These are phyloP conservation scores for Rhodotorula sphaerocarpa DNA, from an alignment of 768 basidiomycete species.

Conservation along the genomic window DNA sequence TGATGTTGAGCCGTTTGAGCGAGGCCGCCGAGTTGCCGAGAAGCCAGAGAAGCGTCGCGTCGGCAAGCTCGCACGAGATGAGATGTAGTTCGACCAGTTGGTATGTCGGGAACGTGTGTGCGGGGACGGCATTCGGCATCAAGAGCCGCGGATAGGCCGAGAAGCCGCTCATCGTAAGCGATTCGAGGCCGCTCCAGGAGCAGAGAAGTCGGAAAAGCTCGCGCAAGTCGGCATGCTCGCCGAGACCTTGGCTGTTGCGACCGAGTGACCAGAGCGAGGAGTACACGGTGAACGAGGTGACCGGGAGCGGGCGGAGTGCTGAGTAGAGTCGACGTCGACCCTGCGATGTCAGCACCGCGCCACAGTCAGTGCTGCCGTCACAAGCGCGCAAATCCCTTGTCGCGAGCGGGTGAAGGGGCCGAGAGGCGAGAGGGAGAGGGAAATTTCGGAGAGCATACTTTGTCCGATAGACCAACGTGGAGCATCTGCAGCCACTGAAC, in stretches of 20 bases:
- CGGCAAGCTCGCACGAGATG: neutral
- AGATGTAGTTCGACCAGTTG: constrained; percentile 2
- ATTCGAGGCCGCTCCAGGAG: neutral
- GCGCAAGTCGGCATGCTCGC: neutral
- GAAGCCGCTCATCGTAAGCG: constrained; percentile 1
- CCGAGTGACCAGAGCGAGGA: neutral
- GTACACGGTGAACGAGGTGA: neutral
- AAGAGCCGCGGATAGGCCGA: neutral
- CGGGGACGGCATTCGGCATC: neutral
- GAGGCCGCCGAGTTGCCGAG: neutral
- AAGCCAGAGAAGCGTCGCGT: constrained; percentile 1
- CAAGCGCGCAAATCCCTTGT: neutral
- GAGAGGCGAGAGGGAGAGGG: neutral
- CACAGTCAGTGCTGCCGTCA: no score
- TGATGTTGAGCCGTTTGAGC: constrained; percentile 1
- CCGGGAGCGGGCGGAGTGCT: neutral
- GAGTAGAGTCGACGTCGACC: neutral
- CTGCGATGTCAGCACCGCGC: neutral
- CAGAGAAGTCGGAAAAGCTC: neutral
- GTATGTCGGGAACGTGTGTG: constrained; percentile 1
- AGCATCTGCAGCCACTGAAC: constrained; percentile 2
- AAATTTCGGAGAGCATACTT: neutral
- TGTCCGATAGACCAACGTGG: constrained; percentile 6
- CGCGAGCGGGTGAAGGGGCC: neutral
- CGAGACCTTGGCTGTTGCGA: neutral